Conservation (phyloP, 768 basidiomycete species). For the Albatrellus ellisii region DNA sequence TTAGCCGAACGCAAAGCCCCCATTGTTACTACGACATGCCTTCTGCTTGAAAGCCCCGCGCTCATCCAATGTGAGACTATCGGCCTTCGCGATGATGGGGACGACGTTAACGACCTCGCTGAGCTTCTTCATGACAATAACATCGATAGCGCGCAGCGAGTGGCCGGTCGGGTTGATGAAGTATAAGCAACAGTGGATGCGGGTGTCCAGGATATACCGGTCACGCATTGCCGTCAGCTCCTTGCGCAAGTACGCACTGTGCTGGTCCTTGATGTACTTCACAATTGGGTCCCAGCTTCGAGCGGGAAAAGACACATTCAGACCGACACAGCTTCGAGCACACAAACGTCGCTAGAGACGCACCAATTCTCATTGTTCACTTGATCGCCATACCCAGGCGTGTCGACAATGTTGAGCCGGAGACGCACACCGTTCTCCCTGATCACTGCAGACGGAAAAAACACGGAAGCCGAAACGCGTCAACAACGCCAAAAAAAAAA, state of each 20-base stretch:
- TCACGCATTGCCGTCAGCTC: constrained; percentile 98
- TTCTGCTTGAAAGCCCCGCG: constrained; percentile 86
- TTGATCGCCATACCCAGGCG: constrained; percentile 96
- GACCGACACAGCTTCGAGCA: neutral
- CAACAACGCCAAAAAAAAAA: neutral
- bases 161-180: constrained; percentile 99
- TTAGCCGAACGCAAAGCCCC: constrained; percentile 6
- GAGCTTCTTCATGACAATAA: constrained; percentile 98
- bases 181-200: constrained; percentile 96
- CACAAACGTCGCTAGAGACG: constrained; percentile 15
- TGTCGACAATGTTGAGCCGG: constrained; percentile 95
- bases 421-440: constrained; percentile 93
- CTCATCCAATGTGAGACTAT: constrained; percentile 89
- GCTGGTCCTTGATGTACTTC: constrained; percentile 99
- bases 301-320: neutral
- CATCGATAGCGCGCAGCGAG: constrained; percentile 89
- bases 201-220: constrained; percentile 95
- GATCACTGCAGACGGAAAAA: constrained; percentile 46
- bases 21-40: constrained; percentile 27
- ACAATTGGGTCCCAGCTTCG: constrained; percentile 97
- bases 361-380: constrained; percentile 99
- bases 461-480: constrained; percentile 1
- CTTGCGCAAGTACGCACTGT: constrained; percentile 96
- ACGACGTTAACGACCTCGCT: constrained; percentile 99
- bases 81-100: constrained; percentile 97